A percentile compares a stretch with the other conserved stretches of the same genome.
phyloP scores from a whole-genome alignment of 352 stramenopile genomes.

The Peronospora belbahrii region DNA sequence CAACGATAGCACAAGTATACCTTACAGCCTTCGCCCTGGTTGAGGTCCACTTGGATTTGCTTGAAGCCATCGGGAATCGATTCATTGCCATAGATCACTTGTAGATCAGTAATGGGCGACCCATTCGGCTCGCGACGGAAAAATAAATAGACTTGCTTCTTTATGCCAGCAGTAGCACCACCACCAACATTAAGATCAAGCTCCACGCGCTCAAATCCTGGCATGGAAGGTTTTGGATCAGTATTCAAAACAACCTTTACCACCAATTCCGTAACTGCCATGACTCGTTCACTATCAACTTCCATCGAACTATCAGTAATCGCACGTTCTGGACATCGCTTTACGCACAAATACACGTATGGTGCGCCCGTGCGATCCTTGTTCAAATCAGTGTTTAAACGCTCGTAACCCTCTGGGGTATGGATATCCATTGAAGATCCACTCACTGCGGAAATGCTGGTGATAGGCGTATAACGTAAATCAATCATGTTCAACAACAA shows the following conservation, averaged over 20 bases:
- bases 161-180: constrained; percentile 32
- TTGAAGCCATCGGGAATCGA: constrained; percentile 82
- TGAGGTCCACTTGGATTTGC: constrained; percentile 79
- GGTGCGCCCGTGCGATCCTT: constrained; percentile 69
- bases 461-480: constrained; percentile 83
- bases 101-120: constrained; percentile 79
- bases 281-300: constrained; percentile 19
- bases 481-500: constrained; percentile 87
- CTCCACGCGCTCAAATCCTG: constrained; percentile 73
- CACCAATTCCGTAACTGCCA: constrained; percentile 77
- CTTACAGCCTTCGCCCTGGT: constrained; percentile 75
- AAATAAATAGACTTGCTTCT: constrained; percentile 86
- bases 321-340: constrained; percentile 49
- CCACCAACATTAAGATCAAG: constrained; percentile 77
- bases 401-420: constrained; percentile 60
- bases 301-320: constrained; percentile 25
- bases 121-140: constrained; percentile 62
- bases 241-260: constrained; percentile 53
- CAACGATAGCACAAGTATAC: constrained; percentile 83
- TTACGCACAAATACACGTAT: constrained; percentile 82
- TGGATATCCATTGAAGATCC: constrained; percentile 62
- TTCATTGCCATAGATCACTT: constrained; percentile 75
- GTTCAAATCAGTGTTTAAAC: constrained; percentile 80
- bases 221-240: constrained; percentile 53
- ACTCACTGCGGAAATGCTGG: constrained; percentile 63